Evolutionary conservation across 78 protist genomes (phyloP).

Genomic region (Mastigamoeba balamuthi): DNA sequence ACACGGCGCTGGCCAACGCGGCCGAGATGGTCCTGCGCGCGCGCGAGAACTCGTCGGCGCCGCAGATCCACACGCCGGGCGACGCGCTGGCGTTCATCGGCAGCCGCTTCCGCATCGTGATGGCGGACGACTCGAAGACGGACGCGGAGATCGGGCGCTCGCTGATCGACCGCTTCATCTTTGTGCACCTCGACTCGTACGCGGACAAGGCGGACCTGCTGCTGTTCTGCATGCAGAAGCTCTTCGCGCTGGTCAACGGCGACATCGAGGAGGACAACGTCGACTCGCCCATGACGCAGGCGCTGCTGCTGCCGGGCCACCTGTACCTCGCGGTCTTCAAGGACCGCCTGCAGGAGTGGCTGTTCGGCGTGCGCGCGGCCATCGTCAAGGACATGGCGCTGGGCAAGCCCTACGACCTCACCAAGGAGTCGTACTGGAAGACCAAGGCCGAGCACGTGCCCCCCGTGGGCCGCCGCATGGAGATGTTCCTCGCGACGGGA

Average conservation of each 20-base stretch:
- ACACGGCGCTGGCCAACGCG: constrained; percentile 54
- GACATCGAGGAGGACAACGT: constrained; percentile 43
- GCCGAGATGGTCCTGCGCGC: constrained; percentile 59
- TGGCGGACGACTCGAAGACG: background rate
- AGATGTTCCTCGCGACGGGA: constrained; percentile 82
- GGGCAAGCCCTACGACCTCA: background rate
- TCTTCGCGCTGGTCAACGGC: constrained; percentile 65
- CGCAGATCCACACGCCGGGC: constrained; percentile 12
- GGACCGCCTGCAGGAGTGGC: constrained; percentile 29
- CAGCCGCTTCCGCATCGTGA: constrained; percentile 10
- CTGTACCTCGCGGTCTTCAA: constrained; percentile 28
- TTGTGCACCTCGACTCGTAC: constrained; percentile 67
- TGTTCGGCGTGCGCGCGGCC: background rate
- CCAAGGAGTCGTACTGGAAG: background rate
- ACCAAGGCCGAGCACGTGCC: constrained; percentile 5
- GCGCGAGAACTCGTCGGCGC: background rate
- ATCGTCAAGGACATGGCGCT: background rate
- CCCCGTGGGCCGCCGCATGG: constrained; percentile 16
- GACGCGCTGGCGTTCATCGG: constrained; percentile 58
- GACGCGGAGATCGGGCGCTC: constrained; percentile 1
- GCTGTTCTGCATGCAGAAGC: constrained; percentile 68
- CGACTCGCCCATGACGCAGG: constrained; percentile 77
- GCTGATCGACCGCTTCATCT: constrained; percentile 23
- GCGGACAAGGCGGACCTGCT: constrained; percentile 69
- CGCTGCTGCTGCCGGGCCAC: constrained; percentile 74